These are phyloP conservation scores for Aureobasidium melanogenum DNA, from an alignment of 2,329 filamentous ascomycete species.

Conservation along the genomic window DNA sequence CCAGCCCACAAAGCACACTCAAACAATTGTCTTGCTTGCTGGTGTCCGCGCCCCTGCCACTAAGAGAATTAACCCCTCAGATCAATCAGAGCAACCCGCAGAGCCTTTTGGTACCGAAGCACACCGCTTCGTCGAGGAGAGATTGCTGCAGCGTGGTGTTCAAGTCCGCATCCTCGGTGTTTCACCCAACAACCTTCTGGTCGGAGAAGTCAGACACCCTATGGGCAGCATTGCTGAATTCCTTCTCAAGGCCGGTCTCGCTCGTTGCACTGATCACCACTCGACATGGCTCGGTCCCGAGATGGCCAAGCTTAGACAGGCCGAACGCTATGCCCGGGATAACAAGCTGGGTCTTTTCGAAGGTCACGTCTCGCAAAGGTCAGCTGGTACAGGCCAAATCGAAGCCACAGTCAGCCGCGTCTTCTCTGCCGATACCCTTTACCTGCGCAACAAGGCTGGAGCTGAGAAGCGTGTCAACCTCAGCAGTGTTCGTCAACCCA, in stretches of 20 bases:
- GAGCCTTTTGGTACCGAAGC: constrained; percentile 89
- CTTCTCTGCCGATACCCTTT: constrained; percentile 79
- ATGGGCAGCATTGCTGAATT: constrained; percentile 85
- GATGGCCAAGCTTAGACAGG: constrained; percentile 76
- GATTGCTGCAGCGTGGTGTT: constrained; percentile 78
- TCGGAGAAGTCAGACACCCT: constrained; percentile 79
- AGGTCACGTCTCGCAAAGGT: constrained; percentile 62
- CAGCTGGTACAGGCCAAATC: constrained; percentile 49
- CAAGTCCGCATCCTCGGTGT: constrained; percentile 75
- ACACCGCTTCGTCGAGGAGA: constrained; percentile 73
- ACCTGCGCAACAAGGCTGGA: constrained; percentile 75
- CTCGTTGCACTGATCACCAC: constrained; percentile 90
- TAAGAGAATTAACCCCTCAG: constrained; percentile 69
- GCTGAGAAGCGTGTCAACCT: constrained; percentile 83
- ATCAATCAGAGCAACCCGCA: constrained; percentile 70
- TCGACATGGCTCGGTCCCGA: constrained; percentile 82
- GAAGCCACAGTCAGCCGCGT: constrained; percentile 82
- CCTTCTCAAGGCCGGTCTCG: constrained; percentile 78
- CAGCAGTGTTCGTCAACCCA: constrained; percentile 90
- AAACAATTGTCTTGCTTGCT: constrained; percentile 81
- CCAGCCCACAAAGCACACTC: constrained; percentile 73
- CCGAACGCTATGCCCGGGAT: constrained; percentile 77
- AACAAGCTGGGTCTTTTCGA: constrained; percentile 73
- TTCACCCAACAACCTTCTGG: constrained; percentile 84
- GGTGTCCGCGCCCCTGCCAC: constrained; percentile 86